Evolutionary conservation across 768 basidiomycete species (phyloP).

Genomic region (Xerocomellus amylosporus): DNA sequence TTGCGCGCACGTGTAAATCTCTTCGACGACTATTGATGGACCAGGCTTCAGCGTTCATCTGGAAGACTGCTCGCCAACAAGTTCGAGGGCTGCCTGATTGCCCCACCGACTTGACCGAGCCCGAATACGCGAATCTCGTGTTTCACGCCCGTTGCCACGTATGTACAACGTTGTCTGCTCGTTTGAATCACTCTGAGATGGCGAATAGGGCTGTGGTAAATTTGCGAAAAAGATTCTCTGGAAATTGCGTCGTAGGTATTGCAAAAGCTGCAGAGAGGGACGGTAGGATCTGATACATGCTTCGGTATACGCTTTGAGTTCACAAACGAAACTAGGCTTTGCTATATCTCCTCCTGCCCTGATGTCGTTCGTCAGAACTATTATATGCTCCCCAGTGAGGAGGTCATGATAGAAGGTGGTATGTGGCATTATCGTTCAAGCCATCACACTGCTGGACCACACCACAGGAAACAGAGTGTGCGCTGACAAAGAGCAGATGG

Average conservation of each 20-base stretch:
- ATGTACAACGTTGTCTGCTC: neutral
- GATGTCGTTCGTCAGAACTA: neutral
- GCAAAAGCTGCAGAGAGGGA: neutral
- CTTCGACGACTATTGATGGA: conserved; percentile 28
- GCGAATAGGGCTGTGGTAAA: conserved; percentile 7
- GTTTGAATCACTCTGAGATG: neutral
- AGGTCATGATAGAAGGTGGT: neutral
- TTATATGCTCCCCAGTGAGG: neutral
- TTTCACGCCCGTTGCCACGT: conserved; percentile 29
- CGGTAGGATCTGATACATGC: neutral
- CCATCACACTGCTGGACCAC: neutral
- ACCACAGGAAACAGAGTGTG: neutral
- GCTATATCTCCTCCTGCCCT: neutral
- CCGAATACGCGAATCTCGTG: conserved; percentile 42
- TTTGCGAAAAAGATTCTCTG: conserved; percentile 5
- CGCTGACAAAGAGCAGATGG: neutral
- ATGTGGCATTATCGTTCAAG: neutral
- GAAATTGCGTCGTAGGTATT: conserved; percentile 9
- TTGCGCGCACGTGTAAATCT: conserved; percentile 3
- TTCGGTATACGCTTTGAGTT: neutral
- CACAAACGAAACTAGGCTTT: neutral
- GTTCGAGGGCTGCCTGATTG: conserved; percentile 36
- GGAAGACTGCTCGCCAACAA: conserved; percentile 28
- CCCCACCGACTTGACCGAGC: conserved; percentile 29
- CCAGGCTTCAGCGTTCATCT: conserved; percentile 27